phyloP scores from a whole-genome alignment of 1,139 yeast species.

The Kazachstania sp. region DNA sequence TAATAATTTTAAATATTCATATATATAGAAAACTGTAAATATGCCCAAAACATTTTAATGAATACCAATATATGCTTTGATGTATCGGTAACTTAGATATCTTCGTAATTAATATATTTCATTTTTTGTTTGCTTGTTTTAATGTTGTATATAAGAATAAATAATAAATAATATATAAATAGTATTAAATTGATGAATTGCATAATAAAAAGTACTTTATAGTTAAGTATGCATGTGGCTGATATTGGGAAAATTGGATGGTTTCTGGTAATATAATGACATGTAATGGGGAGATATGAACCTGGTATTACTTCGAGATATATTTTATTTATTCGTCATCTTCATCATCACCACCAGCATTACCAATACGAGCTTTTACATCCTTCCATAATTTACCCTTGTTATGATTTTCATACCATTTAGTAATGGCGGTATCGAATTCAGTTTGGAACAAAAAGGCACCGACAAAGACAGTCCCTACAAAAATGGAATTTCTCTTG shows the following conservation, averaged over 20 bases:
- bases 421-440: slow-evolving; percentile 71
- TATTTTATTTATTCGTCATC: slow-evolving; percentile 33
- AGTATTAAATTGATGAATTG: neutral
- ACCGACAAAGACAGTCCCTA: slow-evolving; percentile 74
- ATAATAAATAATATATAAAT: neutral
- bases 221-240: no score
- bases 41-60: no score
- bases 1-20: slow-evolving; percentile 6
- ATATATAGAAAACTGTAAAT: neutral
- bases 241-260: neutral
- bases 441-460: slow-evolving; percentile 87
- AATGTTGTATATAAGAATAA: slow-evolving; percentile 1
- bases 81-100: no score
- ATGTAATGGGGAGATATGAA: neutral
- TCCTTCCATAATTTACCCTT: slow-evolving; percentile 97
- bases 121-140: slow-evolving; percentile 18
- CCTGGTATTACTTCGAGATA: neutral
- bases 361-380: slow-evolving; percentile 60
- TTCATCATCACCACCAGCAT: slow-evolving; percentile 51
- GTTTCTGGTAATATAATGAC: neutral
- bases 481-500: slow-evolving; percentile 90
- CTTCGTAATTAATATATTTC: neutral
- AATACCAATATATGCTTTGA: no score
- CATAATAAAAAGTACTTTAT: neutral
- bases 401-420: slow-evolving; percentile 82